These are phyloP conservation scores for Lachancea sp. DNA, from an alignment of 805 yeast genomes.

Conservation along the genomic window DNA sequence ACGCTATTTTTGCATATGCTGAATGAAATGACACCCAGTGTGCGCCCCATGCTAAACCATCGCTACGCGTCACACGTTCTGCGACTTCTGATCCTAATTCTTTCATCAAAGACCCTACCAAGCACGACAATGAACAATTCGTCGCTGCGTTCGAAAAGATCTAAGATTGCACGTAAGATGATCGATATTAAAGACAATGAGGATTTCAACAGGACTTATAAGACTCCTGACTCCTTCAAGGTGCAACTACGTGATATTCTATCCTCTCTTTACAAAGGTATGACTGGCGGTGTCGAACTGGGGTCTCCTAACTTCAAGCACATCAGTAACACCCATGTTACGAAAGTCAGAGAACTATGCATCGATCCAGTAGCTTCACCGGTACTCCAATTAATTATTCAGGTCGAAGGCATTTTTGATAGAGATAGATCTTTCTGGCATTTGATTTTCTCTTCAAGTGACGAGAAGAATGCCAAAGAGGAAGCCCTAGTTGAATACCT, in stretches of 20 bases:
- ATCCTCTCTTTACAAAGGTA: slow-evolving; percentile 33
- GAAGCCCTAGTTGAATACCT: slow-evolving; percentile 79
- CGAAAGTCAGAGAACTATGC: slow-evolving; percentile 62
- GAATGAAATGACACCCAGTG: slow-evolving; percentile 56
- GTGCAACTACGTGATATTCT: slow-evolving; percentile 49
- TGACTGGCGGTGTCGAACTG: slow-evolving; percentile 26
- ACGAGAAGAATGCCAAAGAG: slow-evolving; percentile 51
- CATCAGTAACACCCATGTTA: slow-evolving; percentile 32
- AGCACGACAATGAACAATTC: slow-evolving; percentile 64
- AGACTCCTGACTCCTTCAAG: slow-evolving; percentile 65
- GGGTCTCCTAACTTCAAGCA: slow-evolving; percentile 20
- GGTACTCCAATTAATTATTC: slow-evolving; percentile 69
- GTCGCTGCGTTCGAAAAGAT: slow-evolving; percentile 72
- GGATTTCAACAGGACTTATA: slow-evolving; percentile 60
- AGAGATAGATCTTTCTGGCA: slow-evolving; percentile 69
- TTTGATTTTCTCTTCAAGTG: slow-evolving; percentile 48
- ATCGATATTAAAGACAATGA: slow-evolving; percentile 76
- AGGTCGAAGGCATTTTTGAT: slow-evolving; percentile 75
- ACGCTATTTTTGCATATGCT: slow-evolving; percentile 56
- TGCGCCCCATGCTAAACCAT: slow-evolving; percentile 56
- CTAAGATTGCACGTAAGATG: slow-evolving; percentile 88
- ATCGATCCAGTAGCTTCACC: slow-evolving; percentile 83
- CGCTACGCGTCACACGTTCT: slow-evolving; percentile 87
- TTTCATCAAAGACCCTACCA: slow-evolving; percentile 75
- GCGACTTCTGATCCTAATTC: slow-evolving; percentile 60